Evolutionary conservation across 2,329 filamentous ascomycete species (phyloP), one percentile per base, ranked within the genome.

Genomic region (Talaromyces pinophilus): DNA sequence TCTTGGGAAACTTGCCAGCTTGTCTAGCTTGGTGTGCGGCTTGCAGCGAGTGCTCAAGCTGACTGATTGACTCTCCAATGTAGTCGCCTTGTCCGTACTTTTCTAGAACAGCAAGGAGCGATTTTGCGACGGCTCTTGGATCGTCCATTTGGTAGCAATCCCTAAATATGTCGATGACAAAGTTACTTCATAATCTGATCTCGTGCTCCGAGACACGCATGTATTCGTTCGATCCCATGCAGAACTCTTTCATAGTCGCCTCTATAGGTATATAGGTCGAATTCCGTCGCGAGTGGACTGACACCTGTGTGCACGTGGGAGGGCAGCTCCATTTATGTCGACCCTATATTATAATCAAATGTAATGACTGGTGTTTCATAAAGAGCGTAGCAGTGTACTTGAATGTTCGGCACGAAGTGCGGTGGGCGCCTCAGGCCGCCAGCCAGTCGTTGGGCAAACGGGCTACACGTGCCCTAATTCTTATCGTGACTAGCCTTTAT

Each of bases 1-100:
- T 11, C 6, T 33, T 52, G 22, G 15, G 2, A 8, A 38, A 60
- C 66, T 33, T 64, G 74, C 73, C 69, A 13, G 72, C 69, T 59
- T 71, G 66, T 25, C 68, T 69, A 8, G 76, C 76, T 33, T 74
- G 72, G n/a, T 77, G 71, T 2, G 73, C 76, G 33, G 73, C 70
- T 67, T 78, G 76, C 1, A 78, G 68, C 40, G 69, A 74, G 61
- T 78, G 76, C 57, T 78, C 73, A 3, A 78, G 72, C 54, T 77
- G 75, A 46, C 71, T 76, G 63, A 78, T 75, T 1, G 72, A 73
- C 68, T 78, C 76, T 38, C 75, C 75, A 6, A 78, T 74, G 65
- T 77, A 77, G 54, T 77, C 76, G 1, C 71, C 72, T 61, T 77
- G 71, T 15, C 76, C 76, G 66, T 78, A 69, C 17, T 72, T 64